Percentiles rank a stretch among this genome's conserved stretches.
phyloP scores from a whole-genome alignment of 2,329 filamentous ascomycete species.

The Blumeriella jaapii region DNA sequence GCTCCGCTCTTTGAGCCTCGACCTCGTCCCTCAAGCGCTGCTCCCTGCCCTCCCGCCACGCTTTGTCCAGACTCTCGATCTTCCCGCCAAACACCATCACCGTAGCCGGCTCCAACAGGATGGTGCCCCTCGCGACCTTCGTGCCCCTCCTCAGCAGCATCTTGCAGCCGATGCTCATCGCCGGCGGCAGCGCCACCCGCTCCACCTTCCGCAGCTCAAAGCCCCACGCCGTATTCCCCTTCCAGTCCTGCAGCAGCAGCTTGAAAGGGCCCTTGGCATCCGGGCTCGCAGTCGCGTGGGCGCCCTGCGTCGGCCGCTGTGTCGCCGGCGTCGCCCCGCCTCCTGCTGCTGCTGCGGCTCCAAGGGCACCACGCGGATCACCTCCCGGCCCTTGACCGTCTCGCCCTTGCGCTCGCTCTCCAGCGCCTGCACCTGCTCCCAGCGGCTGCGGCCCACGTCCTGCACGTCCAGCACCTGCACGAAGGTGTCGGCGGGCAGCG shows the following conservation, averaged over 20 bases:
- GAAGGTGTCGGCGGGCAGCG: slow-evolving; percentile 49
- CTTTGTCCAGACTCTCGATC: slow-evolving; percentile 67
- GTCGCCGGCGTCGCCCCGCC: not conserved
- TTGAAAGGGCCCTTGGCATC: slow-evolving; percentile 52
- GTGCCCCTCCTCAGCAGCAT: slow-evolving; percentile 57
- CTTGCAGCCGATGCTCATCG: slow-evolving; percentile 71
- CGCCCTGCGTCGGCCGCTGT: not conserved
- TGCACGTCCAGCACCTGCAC: slow-evolving; percentile 82
- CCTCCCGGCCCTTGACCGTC: slow-evolving; percentile 62
- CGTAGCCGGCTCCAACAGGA: slow-evolving; percentile 62
- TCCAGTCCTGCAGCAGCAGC: slow-evolving; percentile 70
- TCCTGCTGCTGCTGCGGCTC: no score
- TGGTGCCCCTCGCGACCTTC: slow-evolving; percentile 59
- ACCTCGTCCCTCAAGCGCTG: slow-evolving; percentile 53
- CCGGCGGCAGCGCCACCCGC: slow-evolving; percentile 44
- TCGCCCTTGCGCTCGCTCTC: slow-evolving; percentile 65
- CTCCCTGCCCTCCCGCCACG: slow-evolving; percentile 65
- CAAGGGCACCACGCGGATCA: slow-evolving; percentile 57
- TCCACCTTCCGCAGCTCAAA: slow-evolving; percentile 60
- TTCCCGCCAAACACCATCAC: slow-evolving; percentile 77
- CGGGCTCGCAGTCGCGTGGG: not conserved
- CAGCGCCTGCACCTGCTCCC: slow-evolving; percentile 78
- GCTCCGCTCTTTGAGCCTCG: slow-evolving; percentile 20
- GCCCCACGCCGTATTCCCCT: slow-evolving; percentile 55
- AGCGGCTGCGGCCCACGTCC: slow-evolving; percentile 67